A percentile compares a stretch with the other conserved stretches of the same genome.
These are phyloP conservation scores for Vaccinium vitisidaea DNA, from an alignment of 148 eudicot genomes.

Conservation along the genomic window DNA sequence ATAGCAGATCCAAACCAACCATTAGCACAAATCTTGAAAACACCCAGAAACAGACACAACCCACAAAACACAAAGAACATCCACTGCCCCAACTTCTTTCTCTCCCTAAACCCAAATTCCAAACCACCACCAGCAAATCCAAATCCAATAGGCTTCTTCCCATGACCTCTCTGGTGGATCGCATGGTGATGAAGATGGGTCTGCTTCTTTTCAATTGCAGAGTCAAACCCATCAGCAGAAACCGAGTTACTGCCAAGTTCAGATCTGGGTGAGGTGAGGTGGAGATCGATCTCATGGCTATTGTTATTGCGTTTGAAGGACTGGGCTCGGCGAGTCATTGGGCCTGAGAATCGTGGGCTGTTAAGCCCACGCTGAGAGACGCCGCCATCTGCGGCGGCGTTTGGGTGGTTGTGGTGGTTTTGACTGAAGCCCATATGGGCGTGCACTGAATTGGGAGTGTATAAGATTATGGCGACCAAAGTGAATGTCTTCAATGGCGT, in stretches of 20 bases:
- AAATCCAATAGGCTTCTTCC: constrained; percentile 38
- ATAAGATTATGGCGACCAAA: background rate
- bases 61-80: constrained; percentile 80
- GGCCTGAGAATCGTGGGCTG: constrained; percentile 71
- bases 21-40: constrained; percentile 59
- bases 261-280: constrained; percentile 78
- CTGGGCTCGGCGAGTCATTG: constrained; percentile 84
- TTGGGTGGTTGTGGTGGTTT: constrained; percentile 27
- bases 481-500: background rate
- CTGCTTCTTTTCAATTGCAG: constrained; percentile 42
- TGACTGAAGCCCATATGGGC: constrained; percentile 43
- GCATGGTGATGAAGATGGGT: constrained; percentile 29
- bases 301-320: constrained; percentile 62
- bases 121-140: constrained; percentile 44
- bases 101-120: constrained; percentile 52
- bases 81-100: constrained; percentile 65
- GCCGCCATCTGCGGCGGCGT: constrained; percentile 44
- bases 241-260: constrained; percentile 29
- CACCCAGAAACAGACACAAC: constrained; percentile 65
- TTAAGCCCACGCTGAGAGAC: constrained; percentile 48
- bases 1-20: constrained; percentile 65
- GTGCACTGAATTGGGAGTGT: background rate
- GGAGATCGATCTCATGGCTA: constrained; percentile 56
- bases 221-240: constrained; percentile 44
- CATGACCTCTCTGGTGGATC: constrained; percentile 42